Evolutionary conservation across 2,329 filamentous ascomycete species (phyloP).

Genomic region (Tolypocladium nubicola): DNA sequence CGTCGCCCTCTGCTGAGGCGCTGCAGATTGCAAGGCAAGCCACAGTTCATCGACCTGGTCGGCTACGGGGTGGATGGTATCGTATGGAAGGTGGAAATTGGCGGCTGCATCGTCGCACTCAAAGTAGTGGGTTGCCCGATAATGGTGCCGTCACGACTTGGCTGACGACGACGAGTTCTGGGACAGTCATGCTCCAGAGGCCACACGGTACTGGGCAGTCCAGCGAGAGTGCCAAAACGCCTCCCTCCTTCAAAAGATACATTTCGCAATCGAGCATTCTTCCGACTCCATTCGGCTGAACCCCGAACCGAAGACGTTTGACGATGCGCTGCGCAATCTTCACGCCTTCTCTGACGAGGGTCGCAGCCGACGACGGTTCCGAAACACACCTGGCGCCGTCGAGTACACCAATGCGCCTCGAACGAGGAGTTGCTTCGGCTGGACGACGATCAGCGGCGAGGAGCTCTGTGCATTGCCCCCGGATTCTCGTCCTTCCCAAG

Average conservation of each 20-base stretch:
- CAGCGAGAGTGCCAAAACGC: slow-evolving; percentile 1
- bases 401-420: no score
- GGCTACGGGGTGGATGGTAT: no score
- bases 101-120: no score
- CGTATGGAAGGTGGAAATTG: no score
- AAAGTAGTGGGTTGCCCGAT: neutral
- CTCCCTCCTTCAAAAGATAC: slow-evolving; percentile 1
- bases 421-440: no score
- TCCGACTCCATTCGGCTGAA: neutral
- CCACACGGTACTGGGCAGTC: neutral
- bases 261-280: slow-evolving; percentile 1
- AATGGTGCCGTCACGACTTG: neutral
- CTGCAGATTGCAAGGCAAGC: no score
- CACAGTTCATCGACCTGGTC: no score
- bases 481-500: neutral
- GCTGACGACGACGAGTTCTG: neutral
- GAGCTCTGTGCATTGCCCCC: no score
- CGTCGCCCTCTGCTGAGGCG: no score
- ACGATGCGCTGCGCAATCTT: no score
- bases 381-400: neutral
- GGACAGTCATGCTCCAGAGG: neutral
- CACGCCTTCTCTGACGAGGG: neutral
- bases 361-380: neutral
- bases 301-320: neutral
- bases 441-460: neutral